Percentiles rank a stretch among this genome's conserved stretches.
These are phyloP conservation scores for Coemansia sp. DNA, from an alignment of 192 early-diverging fungal genomes.

Conservation along the genomic window DNA sequence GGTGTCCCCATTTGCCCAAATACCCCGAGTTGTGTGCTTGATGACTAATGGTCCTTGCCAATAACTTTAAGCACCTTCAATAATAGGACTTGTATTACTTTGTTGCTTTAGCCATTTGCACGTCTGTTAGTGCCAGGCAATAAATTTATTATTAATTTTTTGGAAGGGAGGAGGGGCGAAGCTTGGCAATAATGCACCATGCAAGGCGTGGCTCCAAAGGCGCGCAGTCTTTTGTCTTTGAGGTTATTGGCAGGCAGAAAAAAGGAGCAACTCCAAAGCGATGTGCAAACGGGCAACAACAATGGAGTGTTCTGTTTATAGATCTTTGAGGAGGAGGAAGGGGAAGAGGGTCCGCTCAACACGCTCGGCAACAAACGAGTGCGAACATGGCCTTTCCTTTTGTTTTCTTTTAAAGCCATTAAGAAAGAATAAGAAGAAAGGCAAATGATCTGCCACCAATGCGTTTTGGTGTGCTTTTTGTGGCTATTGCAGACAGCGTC, in stretches of 20 bases:
- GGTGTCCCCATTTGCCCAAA: too few relatives aligned
- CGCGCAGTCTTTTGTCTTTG: too few relatives aligned
- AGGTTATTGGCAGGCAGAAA: not conserved
- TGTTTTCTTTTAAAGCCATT: not conserved
- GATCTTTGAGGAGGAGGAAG: not conserved
- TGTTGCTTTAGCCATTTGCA: too few relatives aligned
- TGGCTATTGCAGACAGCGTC: not conserved
- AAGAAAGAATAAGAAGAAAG: not conserved
- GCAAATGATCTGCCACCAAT: not conserved
- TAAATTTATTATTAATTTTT: too few relatives aligned
- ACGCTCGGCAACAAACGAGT: not conserved
- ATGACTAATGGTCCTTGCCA: too few relatives aligned
- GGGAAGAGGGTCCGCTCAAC: not conserved
- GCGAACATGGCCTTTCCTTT: not conserved
- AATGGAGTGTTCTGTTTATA: not conserved
- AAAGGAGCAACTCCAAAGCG: not conserved
- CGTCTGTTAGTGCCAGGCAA: too few relatives aligned
- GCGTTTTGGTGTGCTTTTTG: not conserved
- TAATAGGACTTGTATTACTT: too few relatives aligned
- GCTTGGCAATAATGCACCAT: too few relatives aligned
- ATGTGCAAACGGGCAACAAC: not conserved
- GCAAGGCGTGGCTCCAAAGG: too few relatives aligned
- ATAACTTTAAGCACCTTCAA: too few relatives aligned
- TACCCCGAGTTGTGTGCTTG: too few relatives aligned
- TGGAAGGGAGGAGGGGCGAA: too few relatives aligned